Conservation (phyloP, 345 rosid genomes). For the Rhodamnia rubescens region DNA sequence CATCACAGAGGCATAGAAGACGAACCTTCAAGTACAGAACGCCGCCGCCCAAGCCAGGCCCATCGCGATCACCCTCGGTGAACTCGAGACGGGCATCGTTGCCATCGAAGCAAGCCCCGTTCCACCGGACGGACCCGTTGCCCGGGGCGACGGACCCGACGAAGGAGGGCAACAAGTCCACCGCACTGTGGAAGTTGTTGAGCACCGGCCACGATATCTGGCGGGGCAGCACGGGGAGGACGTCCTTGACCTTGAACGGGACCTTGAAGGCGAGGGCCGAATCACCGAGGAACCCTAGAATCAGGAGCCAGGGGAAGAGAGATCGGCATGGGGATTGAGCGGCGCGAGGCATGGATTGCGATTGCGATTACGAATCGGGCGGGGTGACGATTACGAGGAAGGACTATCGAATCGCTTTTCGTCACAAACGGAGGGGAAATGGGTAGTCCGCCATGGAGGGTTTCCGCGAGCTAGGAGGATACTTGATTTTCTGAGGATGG, state of each 20-base stretch:
- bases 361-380: not conserved
- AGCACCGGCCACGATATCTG: constrained; percentile 91
- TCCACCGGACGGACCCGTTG: constrained; percentile 62
- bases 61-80: constrained; percentile 43
- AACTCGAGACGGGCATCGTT: constrained; percentile 75
- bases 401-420: not conserved
- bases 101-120: constrained; percentile 82
- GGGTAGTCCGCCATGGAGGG: not conserved
- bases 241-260: constrained; percentile 66
- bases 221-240: constrained; percentile 77
- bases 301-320: not conserved
- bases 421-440: not conserved
- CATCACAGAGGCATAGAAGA: not conserved
- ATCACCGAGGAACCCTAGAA: constrained; percentile 21
- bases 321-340: not conserved
- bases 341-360: not conserved
- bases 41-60: constrained; percentile 71
- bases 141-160: constrained; percentile 63
- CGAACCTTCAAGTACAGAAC: constrained; percentile 64
- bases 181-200: constrained; percentile 76
- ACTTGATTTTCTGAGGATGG: not conserved
- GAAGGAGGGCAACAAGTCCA: constrained; percentile 76
- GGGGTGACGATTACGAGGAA: not conserved
- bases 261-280: constrained; percentile 31
- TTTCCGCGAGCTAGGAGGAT: not conserved